Evolutionary conservation across 1,284 basidiomycete species (phyloP).

Genomic region (Ceratobasidium sp.): DNA sequence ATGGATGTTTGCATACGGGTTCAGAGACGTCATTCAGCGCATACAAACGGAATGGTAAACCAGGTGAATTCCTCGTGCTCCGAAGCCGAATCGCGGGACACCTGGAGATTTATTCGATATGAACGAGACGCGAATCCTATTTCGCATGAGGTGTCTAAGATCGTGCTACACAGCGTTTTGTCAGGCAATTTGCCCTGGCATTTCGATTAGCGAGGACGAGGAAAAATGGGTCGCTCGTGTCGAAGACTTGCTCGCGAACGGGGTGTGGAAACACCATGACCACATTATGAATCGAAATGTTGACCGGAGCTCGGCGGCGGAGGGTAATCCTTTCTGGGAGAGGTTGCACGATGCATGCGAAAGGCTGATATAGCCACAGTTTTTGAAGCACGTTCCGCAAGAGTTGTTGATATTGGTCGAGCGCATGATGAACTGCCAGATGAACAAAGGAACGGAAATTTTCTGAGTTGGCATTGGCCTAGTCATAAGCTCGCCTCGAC

Average conservation of each 20-base stretch:
- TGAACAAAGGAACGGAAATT: slow-evolving; percentile 15
- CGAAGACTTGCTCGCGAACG: slow-evolving; percentile 23
- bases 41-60: background rate
- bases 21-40: background rate
- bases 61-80: background rate
- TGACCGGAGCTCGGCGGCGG: background rate
- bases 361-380: background rate
- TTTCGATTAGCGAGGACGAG: slow-evolving; percentile 23
- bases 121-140: slow-evolving; percentile 15
- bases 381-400: slow-evolving; percentile 14
- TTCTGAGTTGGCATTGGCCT: slow-evolving; percentile 1
- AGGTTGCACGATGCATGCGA: background rate
- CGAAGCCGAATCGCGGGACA: background rate
- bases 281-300: background rate
- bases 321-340: background rate
- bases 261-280: background rate
- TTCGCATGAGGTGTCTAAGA: slow-evolving; percentile 1
- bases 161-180: slow-evolving; percentile 21
- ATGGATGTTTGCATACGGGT: slow-evolving; percentile 24
- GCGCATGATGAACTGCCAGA: background rate
- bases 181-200: slow-evolving; percentile 14
- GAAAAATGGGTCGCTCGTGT: slow-evolving; percentile 23
- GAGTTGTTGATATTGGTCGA: slow-evolving; percentile 7
- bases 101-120: slow-evolving; percentile 31
- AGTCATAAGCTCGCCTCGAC: no score